A percentile compares a stretch with the other conserved stretches of the same genome.
phyloP scores from a whole-genome alignment of 192 early-diverging fungal species.

The Backusella liffmaniae region DNA sequence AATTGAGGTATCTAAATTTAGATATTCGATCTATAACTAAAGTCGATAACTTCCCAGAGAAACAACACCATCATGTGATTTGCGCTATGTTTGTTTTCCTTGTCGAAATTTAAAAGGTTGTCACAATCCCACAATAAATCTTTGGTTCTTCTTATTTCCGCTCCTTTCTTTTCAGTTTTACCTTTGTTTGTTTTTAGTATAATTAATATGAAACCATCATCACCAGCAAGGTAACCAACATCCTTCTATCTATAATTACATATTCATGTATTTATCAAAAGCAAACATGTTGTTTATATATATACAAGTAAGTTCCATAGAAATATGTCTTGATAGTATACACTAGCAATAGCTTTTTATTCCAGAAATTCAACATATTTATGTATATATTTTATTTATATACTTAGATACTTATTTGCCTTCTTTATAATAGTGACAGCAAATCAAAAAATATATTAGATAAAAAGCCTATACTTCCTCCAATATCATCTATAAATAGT shows the following conservation, averaged over 20 bases:
- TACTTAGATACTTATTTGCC: not conserved
- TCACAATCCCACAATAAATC: not conserved
- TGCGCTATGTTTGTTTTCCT: conserved; percentile 1
- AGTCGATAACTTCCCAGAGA: not conserved
- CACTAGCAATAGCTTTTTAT: not conserved
- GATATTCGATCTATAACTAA: not conserved
- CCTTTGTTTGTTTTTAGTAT: not conserved
- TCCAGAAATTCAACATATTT: not conserved
- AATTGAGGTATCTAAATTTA: not conserved
- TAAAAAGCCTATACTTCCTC: conserved; percentile 2
- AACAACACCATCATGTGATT: not conserved
- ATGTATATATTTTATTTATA: not conserved
- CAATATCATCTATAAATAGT: conserved; percentile 7
- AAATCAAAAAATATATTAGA: not conserved
- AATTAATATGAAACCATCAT: conserved; percentile 5
- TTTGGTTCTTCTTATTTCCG: not conserved
- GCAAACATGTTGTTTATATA: not conserved
- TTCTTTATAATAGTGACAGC: not conserved
- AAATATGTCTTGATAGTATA: not conserved
- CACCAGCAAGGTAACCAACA: not conserved
- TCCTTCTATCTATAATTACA: not conserved
- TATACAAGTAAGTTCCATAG: not conserved
- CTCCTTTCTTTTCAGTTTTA: not conserved
- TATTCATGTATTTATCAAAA: conserved; percentile 6
- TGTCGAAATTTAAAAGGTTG: not conserved